Percentiles rank a stretch among this genome's conserved stretches.
Evolutionary conservation across 108 stramenopile genomes (phyloP).

Genomic region (Stephanodiscus minutulus): DNA sequence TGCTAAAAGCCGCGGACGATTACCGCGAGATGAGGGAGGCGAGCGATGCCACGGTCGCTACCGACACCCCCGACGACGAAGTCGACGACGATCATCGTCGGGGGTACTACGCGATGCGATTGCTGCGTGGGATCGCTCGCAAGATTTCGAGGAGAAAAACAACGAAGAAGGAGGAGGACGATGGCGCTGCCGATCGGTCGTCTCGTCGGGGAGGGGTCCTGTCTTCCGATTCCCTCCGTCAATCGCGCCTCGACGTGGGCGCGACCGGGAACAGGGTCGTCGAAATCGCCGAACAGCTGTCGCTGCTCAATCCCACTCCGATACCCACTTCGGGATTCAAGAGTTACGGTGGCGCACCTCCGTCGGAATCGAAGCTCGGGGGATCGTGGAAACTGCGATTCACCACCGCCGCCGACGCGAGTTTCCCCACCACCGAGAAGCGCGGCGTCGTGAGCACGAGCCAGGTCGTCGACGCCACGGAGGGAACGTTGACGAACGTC

Average conservation of each 20-base stretch:
- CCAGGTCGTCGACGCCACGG: conserved; percentile 25
- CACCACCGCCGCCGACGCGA: conserved; percentile 52
- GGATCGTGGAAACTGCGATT: conserved; percentile 47
- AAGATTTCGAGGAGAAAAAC: conserved; percentile 48
- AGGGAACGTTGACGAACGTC: conserved; percentile 39
- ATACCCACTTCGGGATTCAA: conserved; percentile 40
- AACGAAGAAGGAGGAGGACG: background rate
- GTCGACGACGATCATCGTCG: background rate
- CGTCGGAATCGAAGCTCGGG: conserved; percentile 22
- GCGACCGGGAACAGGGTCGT: conserved; percentile 26
- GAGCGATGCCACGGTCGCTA: too few species aligned
- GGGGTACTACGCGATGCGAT: conserved; percentile 4
- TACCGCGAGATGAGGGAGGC: background rate
- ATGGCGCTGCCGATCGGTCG: too few species aligned
- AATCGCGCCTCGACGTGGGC: conserved; percentile 30
- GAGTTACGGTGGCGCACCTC: conserved; percentile 24
- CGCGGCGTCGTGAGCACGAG: conserved; percentile 30
- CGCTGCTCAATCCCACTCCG: conserved; percentile 42
- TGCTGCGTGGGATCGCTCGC: conserved; percentile 22
- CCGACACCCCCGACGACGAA: background rate
- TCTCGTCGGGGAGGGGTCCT: conserved; percentile 10
- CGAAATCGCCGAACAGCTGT: conserved; percentile 39
- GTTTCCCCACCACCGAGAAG: conserved; percentile 18
- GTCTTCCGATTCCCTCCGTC: conserved; percentile 27
- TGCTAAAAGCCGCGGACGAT: conserved; percentile 6